Evolutionary conservation across 129 eudicot genomes (phyloP), one percentile per base, ranked within the genome.

Genomic region (Chrysanthemum lavandulifolium): DNA sequence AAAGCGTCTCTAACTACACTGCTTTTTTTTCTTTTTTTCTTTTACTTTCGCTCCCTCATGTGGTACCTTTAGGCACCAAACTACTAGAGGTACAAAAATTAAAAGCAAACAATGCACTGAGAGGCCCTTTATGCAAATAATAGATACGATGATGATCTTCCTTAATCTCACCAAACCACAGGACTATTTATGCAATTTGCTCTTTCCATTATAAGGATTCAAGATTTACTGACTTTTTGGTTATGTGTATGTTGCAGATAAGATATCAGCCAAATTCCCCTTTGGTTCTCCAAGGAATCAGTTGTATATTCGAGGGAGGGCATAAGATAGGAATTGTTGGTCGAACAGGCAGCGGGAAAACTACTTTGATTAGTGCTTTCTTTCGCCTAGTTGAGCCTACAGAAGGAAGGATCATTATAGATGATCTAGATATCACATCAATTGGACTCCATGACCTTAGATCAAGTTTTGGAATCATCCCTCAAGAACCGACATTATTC

Each of bases 301-400:
- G 72, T 58, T 89, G 92, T 62, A 80, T 78, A 53, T 84, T 89
- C 60, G 88, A 84, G 77, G 92, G 88, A 56, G 92, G 92, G 15
- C 73, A 80, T 54, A 81, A 83, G 49, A 76, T 89, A 49, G 96
- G 96, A 66, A 84, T 89, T 14, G 92, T 89, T 48, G 96, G 96
- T n/a, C 71, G 96, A 72, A 86, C 96, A 8, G 92, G 96, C 5
- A 84, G 92, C 45, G 88, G 96, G 18, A 89, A 89, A 71, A 84
- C 96, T 5, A 89, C 96, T 51, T 81, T 86, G 67, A 89, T 86
- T 23, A 80, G 84, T 78, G 83, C 87, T 53, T 82, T 86, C 64
- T 89, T 89, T 78, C 92, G 92, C 36, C 53, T 89, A 65, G 88
- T 89, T 16, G 96, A 89, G 67, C 90, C 96, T 36, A 27, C 88